phyloP scores from a whole-genome alignment of 805 yeast genomes.

The Yarrowia sp. region DNA sequence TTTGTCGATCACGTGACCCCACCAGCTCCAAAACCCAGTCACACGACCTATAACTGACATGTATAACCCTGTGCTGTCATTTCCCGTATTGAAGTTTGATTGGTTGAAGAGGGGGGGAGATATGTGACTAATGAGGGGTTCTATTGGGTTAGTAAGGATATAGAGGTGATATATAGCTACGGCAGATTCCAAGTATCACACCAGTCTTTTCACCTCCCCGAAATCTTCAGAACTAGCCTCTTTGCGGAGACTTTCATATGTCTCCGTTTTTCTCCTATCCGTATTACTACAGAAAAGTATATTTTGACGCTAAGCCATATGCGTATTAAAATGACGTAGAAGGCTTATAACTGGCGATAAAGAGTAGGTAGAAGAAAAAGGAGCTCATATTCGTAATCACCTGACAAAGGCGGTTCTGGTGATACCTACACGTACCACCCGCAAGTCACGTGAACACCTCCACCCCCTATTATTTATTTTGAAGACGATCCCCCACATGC shows the following conservation, averaged over 20 bases:
- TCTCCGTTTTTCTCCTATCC: slow-evolving; percentile 13
- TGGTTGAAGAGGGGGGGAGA: not conserved
- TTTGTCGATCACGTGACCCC: not conserved
- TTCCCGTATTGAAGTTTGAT: not conserved
- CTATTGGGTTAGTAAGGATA: too few relatives aligned
- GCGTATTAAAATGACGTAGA: not conserved
- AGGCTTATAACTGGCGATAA: too few relatives aligned
- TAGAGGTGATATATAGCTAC: too few relatives aligned
- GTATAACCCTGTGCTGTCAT: not conserved
- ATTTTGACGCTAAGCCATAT: slow-evolving; percentile 28
- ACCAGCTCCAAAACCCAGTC: not conserved
- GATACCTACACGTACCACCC: too few relatives aligned
- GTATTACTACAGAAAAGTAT: not conserved
- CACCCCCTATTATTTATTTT: slow-evolving; percentile 7
- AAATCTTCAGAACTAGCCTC: too few relatives aligned
- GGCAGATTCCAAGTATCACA: too few relatives aligned
- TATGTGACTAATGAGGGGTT: too few relatives aligned
- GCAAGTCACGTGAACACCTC: not conserved
- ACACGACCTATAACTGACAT: slow-evolving; percentile 25
- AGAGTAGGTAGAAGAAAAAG: not conserved
- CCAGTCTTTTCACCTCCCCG: too few relatives aligned
- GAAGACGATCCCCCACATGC: slow-evolving; percentile 17
- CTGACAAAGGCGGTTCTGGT: too few relatives aligned
- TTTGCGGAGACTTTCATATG: not conserved
- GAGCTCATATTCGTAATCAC: not conserved